These are phyloP conservation scores for Botrytis pseudocinerea DNA, from an alignment of 2,329 filamentous ascomycete genomes.

Conservation along the genomic window DNA sequence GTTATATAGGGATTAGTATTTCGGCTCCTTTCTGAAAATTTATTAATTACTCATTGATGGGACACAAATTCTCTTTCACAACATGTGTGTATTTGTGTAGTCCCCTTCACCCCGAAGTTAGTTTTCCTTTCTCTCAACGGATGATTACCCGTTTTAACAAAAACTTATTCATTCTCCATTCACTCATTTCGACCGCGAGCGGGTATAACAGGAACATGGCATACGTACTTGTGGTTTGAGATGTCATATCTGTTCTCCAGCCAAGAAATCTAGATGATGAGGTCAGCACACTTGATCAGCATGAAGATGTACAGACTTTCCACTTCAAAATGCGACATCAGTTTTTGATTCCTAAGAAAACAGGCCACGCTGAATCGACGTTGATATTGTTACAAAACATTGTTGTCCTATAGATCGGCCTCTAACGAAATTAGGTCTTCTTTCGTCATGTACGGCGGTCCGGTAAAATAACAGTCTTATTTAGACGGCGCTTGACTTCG, in stretches of 20 bases:
- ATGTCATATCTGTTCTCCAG: background rate
- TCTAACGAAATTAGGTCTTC: background rate
- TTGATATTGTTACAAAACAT: background rate
- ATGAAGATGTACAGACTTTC: too few species aligned
- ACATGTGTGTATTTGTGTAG: background rate
- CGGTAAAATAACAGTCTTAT: background rate
- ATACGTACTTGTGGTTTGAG: background rate
- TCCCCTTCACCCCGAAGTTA: too few species aligned
- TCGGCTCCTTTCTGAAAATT: background rate
- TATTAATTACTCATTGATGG: background rate
- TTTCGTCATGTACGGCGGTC: background rate
- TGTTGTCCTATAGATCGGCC: background rate
- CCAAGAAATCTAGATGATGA: too few species aligned
- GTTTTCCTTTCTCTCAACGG: background rate
- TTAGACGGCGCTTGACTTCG: background rate
- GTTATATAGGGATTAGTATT: background rate
- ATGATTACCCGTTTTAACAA: background rate
- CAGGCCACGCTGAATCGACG: background rate
- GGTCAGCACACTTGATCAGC: too few species aligned
- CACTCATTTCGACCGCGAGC: background rate
- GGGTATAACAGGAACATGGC: background rate
- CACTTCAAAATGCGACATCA: background rate
- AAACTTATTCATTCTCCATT: background rate
- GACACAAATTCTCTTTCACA: background rate
- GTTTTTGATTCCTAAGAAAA: background rate